Evolutionary conservation across 495 filamentous ascomycete species (phyloP), one percentile per base, ranked within the genome.

Genomic region (Xylaria scruposa): DNA sequence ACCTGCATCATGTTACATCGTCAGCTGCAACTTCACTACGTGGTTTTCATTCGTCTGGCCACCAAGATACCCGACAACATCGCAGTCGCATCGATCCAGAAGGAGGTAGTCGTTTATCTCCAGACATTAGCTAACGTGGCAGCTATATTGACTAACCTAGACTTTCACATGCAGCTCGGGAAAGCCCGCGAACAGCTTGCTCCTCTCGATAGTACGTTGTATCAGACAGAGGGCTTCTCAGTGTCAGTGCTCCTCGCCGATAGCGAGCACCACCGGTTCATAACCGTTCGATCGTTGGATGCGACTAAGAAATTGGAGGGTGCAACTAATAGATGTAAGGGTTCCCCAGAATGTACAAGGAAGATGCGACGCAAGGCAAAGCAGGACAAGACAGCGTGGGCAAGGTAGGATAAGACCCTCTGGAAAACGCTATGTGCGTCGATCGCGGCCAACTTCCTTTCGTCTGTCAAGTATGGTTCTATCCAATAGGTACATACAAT

Each of bases 1-100:
- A 67, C 62, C 70, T 71, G 70, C 70, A 59, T 63, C 19, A 51
- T 33, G 61, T 67, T 67, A 42, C 70, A 66, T 71, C 46, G 69
- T 71, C 70, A 71, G 70, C 62, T 71, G 70, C 56, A 53, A 67
- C 70, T n/a, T 71, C 62, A 67, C 49, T 47, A n/a, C 13, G 15
- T 24, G 13, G 8, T n/a, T 7, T n/a, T 59, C 47, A 21, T 40
- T 53, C 24, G 40, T 26, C 51, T 46, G 36, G 42, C 26, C 51
- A 66, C 40, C 61, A 44, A 49, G 31, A 59, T n/a, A 59, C 33
- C 53, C 51, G 60, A 36, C 42, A 56, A 29, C 31, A 51, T 64
- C 15, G 44, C 26, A 59, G 61, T 71, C n/a, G 70, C 40, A 56
- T 56, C n/a, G 62, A 67, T 49, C 70, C 56, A 42, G 40, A 38